A percentile compares a stretch with the other conserved stretches of the same genome.
These are phyloP conservation scores for Cystoderma amianthinum DNA, from an alignment of 768 basidiomycete species.

Conservation along the genomic window DNA sequence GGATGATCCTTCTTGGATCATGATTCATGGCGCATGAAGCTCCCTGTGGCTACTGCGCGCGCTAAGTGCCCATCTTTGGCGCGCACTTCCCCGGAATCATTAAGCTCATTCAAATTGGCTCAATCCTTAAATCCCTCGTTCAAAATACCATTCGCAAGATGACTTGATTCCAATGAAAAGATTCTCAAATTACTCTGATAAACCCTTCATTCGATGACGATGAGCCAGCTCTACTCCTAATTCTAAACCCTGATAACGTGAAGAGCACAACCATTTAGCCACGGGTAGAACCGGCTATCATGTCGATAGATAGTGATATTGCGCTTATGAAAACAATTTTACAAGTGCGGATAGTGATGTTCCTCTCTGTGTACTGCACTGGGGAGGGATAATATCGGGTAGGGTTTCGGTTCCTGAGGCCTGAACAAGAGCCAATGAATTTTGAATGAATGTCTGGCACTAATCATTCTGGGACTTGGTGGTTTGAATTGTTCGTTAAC, in stretches of 20 bases:
- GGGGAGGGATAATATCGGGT: conserved; percentile 14
- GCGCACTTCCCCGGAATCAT: too few species aligned
- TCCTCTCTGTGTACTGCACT: conserved; percentile 11
- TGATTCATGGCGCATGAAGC: too few species aligned
- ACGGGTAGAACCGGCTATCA: not conserved
- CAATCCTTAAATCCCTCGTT: too few species aligned
- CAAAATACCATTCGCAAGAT: too few species aligned
- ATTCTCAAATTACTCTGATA: conserved; percentile 9
- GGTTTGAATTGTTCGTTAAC: conserved; percentile 12
- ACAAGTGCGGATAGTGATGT: conserved; percentile 3
- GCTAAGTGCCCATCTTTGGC: too few species aligned
- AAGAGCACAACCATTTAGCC: conserved; percentile 7
- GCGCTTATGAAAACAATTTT: not conserved
- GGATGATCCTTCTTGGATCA: too few species aligned
- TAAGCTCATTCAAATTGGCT: too few species aligned
- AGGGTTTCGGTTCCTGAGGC: too few species aligned
- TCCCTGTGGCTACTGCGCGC: too few species aligned
- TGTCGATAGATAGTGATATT: conserved; percentile 4
- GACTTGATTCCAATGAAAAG: too few species aligned
- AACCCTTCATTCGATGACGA: conserved; percentile 5
- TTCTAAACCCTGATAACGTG: conserved; percentile 8
- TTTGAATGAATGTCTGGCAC: conserved; percentile 15
- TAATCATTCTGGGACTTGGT: conserved; percentile 10
- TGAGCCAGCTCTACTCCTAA: conserved; percentile 5
- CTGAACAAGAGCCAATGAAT: too few species aligned